Base-by-base conservation (phyloP, 768 basidiomycete genomes). In the Phaffia australis region DNA sequence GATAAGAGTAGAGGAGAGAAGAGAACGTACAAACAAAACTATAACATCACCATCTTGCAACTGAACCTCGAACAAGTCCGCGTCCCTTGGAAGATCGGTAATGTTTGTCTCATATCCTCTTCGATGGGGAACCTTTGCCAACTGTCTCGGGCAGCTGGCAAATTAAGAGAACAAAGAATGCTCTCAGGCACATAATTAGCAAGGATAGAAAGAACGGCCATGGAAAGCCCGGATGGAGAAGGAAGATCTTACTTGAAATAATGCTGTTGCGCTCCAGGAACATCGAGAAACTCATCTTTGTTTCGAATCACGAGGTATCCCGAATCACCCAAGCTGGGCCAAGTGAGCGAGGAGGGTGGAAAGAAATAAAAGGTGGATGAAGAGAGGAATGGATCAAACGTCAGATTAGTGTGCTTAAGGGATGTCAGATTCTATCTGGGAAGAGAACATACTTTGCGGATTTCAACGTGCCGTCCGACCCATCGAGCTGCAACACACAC, bases 361-460 rank as follows among this genome's bases (percentile, higher is more conserved):
- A 30, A 16, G 25, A 19, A 7, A 16, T 32, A 35, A 56, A 25
- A 35, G 52, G 49, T 27, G 19, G 23, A 18, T 3, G 25, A 25
- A n/a, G 4, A 47, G 6, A 18, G 46, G 30, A 2, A 27, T 14
- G 21, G 42, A 30, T 9, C 21, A 61, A 16, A 47, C 55, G 16
- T 50, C 27, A 51, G 25, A 51, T 35, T 9, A 15, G 35, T 42
- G 11, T 11, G 35, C 35, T 42, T 5, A 42, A 42, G 6, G 11
- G 11, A 42, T 11, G 19, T 21, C 25, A 19, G 30, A 56, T 16
- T 42, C 35, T 42, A 4, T 42, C 11, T 11, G 18, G 6, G 50
- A 19, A 21, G 0, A 30, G n/a, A 16, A 71, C 76, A 68, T 62
- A 77, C 75, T 77, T 77, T 49, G 74, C 74, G 56, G 88, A 84